Evolutionary conservation across 2,329 filamentous ascomycete species (phyloP).

Genomic region (Aspergillus ochraceoroseus): DNA sequence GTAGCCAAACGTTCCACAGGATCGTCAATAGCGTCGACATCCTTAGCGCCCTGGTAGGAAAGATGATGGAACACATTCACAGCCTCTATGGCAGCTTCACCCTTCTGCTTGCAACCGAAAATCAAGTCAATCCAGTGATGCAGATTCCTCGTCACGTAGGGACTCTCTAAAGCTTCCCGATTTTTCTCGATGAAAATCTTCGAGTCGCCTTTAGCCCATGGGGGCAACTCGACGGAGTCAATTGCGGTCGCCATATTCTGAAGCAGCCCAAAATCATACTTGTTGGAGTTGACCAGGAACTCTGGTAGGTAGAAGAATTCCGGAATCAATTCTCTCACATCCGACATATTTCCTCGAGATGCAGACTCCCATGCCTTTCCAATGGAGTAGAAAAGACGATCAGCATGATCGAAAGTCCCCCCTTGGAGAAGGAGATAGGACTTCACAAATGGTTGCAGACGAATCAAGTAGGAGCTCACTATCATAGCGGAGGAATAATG

Average conservation of each 20-base stretch:
- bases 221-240: constrained; percentile 81
- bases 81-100: constrained; percentile 83
- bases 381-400: constrained; percentile 90
- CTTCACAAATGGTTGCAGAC: constrained; percentile 91
- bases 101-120: constrained; percentile 89
- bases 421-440: constrained; percentile 92
- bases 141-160: constrained; percentile 81
- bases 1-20: constrained; percentile 80
- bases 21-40: constrained; percentile 86
- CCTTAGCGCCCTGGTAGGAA: constrained; percentile 88
- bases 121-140: constrained; percentile 95
- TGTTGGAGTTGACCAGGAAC: constrained; percentile 88
- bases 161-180: constrained; percentile 89
- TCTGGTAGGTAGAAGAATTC: constrained; percentile 97
- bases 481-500: constrained; percentile 99
- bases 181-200: constrained; percentile 94
- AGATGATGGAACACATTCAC: constrained; percentile 95
- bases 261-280: constrained; percentile 84
- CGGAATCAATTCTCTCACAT: constrained; percentile 89
- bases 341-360: constrained; percentile 82
- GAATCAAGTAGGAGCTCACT: constrained; percentile 91
- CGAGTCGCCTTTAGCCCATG: constrained; percentile 94
- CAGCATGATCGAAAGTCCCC: constrained; percentile 93
- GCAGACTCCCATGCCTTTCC: constrained; percentile 87
- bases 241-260: constrained; percentile 76